Evolutionary conservation across 441 rosid species (phyloP), one percentile per base, ranked within the genome.

Genomic region (Eruca vesicaria): DNA sequence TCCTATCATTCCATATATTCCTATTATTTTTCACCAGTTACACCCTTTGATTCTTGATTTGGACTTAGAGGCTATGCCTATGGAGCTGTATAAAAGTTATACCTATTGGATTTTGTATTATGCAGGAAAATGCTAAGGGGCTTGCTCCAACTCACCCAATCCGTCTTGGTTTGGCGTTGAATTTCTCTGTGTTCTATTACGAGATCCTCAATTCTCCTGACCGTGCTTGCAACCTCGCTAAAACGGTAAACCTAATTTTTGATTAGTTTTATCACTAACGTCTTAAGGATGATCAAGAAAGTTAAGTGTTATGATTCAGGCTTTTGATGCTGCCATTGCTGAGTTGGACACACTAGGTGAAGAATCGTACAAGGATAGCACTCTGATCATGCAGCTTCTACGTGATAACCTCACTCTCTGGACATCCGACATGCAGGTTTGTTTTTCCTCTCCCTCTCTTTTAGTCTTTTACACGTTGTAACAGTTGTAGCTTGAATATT

Each of bases 121-220:
- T 78, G 74, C 76, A 85, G 87, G 91, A 85, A 35, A 81, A 84
- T 70, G 89, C 86, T 2, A 85, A 78, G 61, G 69, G 83, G n/a
- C 79, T 87, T 63, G 88, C 91, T 75, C 87, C 91, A 6, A 85
- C 91, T 73, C 89, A 87, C 63, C 89, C 89, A 0, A 87, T 87
- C 80, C 84, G 89, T 31, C 89, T 87, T 6, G 91, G 91, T 23
- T 43, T 87, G 72, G 91, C 91, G 35, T 80, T 87, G 50, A 85
- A 87, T 82, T 87, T 87, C 83, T 87, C 86, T 61, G 88, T 87
- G 35, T 87, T 87, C 74, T 87, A 85, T 71, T 87, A 85, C 63
- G 91, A 87, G 84, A 87, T 87, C 61, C 85, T 87, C 72, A 87
- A 81, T 63, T 82, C 89, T 75, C 89, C 89, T n/a, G 89, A 87